Evolutionary conservation across 1,284 basidiomycete species (phyloP), one percentile per base, ranked within the genome.

Genomic region (Phaffia rhodozyma): DNA sequence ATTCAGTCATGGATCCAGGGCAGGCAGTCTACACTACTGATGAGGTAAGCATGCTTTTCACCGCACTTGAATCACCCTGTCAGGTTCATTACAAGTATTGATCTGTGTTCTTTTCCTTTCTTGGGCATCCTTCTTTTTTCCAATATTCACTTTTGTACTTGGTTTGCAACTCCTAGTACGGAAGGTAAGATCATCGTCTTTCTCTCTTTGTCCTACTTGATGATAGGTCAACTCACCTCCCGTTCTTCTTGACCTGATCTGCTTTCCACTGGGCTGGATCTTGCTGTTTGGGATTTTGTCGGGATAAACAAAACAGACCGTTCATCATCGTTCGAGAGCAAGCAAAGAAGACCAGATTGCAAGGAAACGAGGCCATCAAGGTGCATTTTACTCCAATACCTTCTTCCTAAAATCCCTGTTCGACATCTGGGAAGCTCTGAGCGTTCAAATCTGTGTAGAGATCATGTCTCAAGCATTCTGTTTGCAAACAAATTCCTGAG

Each of bases 281-380:
- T 43, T 27, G 25, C 55, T 34, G 34, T n/a, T 11, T 11, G 69
- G 94, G 90, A 96, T 93, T 77, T 23, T 47, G 27, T 57, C 29
- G 92, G 93, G 13, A 2, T 43, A 43, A 43, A 43, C 38, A 43
- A 43, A 43, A 43, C 56, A 81, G 92, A 57, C 94, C 94, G 30
- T 97, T 97, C 77, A 97, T 98, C 75, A 94, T 98, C 76, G 83
- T 97, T 66, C 84, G 92, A 56, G 94, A 98, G 73, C 94, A 98
- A 77, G 86, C 82, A 66, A 97, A 79, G 78, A 97, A 96, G 82
- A 97, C 91, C 25, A 84, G 94, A 72, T 86, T 83, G 53, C 92
- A 97, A 79, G 96, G 96, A 65, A 77, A 89, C 68, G 90, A 96
- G 76, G 94, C 94, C 68, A 97, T 98, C 81, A 94, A 97, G 82